phyloP scores from a whole-genome alignment of 106 monocot genomes.

The Dactylorhiza incarnata region DNA sequence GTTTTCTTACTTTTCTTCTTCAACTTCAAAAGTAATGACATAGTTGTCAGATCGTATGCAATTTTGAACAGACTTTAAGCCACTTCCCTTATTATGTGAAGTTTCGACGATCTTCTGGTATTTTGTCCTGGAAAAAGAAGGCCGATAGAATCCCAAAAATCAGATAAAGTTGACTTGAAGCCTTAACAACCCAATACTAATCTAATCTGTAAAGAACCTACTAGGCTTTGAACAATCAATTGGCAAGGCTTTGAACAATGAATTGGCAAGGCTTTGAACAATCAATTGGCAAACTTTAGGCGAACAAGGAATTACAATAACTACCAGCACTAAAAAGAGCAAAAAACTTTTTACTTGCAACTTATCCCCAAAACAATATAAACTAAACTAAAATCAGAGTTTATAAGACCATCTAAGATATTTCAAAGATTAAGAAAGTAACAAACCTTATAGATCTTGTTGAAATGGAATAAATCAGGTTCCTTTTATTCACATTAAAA shows the following conservation, averaged over 20 bases:
- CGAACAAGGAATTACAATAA: not conserved
- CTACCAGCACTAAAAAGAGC: not conserved
- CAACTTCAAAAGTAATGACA: constrained; percentile 85
- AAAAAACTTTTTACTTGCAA: too few species aligned
- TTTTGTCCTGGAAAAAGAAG: constrained; percentile 64
- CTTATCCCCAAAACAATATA: not conserved
- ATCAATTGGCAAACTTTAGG: not conserved
- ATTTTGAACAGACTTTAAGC: constrained; percentile 52
- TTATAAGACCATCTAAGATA: not conserved
- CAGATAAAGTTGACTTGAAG: not conserved
- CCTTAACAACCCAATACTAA: not conserved
- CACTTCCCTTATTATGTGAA: constrained; percentile 64
- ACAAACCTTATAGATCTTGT: not conserved
- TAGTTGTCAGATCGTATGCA: constrained; percentile 95
- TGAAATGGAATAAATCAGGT: too few species aligned
- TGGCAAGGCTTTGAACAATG: not conserved
- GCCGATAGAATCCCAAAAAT: not conserved
- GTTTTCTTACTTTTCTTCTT: constrained; percentile 84
- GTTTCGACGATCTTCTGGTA: constrained; percentile 98
- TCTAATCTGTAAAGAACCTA: not conserved
- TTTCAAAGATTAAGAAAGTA: not conserved
- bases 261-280: not conserved
- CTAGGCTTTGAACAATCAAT: not conserved
- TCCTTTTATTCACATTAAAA: too few species aligned
- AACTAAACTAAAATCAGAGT: not conserved